phyloP scores from a whole-genome alignment of 345 rosid genomes.

The Eutrema japonicum region DNA sequence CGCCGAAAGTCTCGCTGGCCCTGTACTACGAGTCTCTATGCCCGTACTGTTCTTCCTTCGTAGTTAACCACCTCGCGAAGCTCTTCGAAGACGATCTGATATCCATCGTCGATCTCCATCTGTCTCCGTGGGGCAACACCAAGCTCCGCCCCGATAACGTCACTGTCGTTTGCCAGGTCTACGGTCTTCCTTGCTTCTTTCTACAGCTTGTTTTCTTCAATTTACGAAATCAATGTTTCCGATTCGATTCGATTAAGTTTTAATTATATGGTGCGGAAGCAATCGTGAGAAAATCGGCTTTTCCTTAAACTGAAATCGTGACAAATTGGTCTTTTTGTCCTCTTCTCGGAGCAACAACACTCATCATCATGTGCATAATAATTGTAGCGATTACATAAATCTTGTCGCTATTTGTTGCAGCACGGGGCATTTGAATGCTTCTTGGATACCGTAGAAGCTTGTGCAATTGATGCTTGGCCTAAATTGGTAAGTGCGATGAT shows the following conservation, averaged over 20 bases:
- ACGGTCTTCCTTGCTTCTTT: slow-evolving; percentile 40
- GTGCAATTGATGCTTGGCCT: slow-evolving; percentile 82
- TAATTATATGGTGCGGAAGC: background rate
- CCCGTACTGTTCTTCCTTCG: slow-evolving; percentile 74
- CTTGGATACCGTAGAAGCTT: slow-evolving; percentile 86
- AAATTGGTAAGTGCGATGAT: slow-evolving; percentile 52
- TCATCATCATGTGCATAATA: background rate
- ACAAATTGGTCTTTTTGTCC: background rate
- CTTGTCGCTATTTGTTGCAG: slow-evolving; percentile 50
- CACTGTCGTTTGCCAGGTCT: slow-evolving; percentile 80
- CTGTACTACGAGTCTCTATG: slow-evolving; percentile 85
- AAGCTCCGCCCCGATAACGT: slow-evolving; percentile 52
- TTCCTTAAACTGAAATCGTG: background rate
- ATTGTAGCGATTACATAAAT: background rate
- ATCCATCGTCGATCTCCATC: slow-evolving; percentile 70
- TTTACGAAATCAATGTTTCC: background rate
- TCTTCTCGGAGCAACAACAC: background rate
- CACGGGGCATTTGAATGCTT: slow-evolving; percentile 85
- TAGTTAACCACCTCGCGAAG: slow-evolving; percentile 56
- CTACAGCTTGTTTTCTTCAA: background rate
- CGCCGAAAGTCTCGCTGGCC: slow-evolving; percentile 57
- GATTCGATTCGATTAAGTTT: slow-evolving; percentile 7
- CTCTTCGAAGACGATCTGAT: slow-evolving; percentile 63
- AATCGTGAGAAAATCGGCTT: background rate
- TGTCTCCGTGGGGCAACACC: slow-evolving; percentile 87